phyloP scores from a whole-genome alignment of 305 asterid genomes.

The Fraxinus ornus region DNA sequence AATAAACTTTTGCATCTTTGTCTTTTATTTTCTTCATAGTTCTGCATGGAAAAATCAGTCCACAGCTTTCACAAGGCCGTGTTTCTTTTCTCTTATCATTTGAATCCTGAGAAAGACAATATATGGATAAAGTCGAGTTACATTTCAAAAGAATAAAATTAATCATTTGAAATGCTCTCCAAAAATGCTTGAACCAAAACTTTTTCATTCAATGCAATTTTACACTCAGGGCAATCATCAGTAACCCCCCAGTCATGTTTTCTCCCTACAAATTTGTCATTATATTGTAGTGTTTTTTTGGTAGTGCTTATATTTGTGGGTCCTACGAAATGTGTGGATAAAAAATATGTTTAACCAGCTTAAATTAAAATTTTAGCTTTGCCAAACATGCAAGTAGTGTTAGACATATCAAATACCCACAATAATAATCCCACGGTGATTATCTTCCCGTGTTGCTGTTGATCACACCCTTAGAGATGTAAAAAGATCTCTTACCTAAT shows the following conservation, averaged over 20 bases:
- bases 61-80: constrained; percentile 72
- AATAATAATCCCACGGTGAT: neutral
- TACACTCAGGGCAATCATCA: neutral
- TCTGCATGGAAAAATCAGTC: constrained; percentile 56
- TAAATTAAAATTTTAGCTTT: neutral
- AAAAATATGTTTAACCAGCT: neutral
- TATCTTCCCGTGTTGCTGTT: neutral
- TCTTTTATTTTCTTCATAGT: constrained; percentile 63
- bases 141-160: constrained; percentile 17
- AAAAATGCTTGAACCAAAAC: neutral
- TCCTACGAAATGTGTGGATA: neutral
- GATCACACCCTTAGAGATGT: neutral
- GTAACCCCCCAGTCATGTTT: neutral
- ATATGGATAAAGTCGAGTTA: constrained; percentile 19
- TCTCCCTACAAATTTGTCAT: neutral
- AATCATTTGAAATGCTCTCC: neutral
- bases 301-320: neutral
- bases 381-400: neutral
- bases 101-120: constrained; percentile 46
- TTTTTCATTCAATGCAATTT: neutral
- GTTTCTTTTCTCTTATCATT: constrained; percentile 46
- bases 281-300: neutral
- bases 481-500: neutral
- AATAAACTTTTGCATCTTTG: constrained; percentile 38
- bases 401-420: neutral